Evolutionary conservation across 2,329 filamentous ascomycete genomes (phyloP).

Genomic region (Huntiella savannae): DNA sequence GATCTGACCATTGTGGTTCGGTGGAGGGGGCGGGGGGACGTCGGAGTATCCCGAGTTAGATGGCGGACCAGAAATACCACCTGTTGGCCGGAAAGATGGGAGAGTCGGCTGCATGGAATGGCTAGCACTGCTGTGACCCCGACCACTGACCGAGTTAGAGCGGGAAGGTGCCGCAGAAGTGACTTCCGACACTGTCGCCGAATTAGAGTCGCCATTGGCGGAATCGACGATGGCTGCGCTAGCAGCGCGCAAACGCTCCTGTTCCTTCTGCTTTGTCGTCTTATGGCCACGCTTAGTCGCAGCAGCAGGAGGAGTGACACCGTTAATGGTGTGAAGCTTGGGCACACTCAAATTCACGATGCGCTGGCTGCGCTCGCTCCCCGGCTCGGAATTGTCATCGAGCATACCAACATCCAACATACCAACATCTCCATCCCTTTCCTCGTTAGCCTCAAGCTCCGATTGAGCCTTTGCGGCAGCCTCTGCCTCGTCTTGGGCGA

Average conservation of each 20-base stretch:
- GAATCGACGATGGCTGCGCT: background rate
- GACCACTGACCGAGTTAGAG: constrained; percentile 1
- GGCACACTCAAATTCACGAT: constrained; percentile 9
- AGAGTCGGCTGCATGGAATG: background rate
- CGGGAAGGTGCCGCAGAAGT: background rate
- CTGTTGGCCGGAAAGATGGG: background rate
- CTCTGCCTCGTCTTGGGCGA: constrained; percentile 8
- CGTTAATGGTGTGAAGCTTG: constrained; percentile 5
- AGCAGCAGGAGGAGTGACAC: background rate
- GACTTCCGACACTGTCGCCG: background rate
- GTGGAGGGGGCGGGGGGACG: constrained; percentile 1
- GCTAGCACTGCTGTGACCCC: background rate
- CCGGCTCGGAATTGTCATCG: background rate
- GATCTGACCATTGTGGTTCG: constrained; percentile 11
- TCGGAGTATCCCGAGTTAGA: constrained; percentile 1
- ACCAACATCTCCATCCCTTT: background rate
- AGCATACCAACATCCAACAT: background rate
- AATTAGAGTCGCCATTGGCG: background rate
- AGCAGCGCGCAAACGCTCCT: background rate
- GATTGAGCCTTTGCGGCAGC: constrained; percentile 3
- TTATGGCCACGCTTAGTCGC: constrained; percentile 1
- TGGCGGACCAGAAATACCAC: constrained; percentile 3
- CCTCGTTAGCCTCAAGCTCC: background rate
- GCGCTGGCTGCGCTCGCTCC: background rate
- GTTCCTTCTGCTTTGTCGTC: constrained; percentile 4